Evolutionary conservation across 2,329 filamentous ascomycete species (phyloP), one percentile per base, ranked within the genome.

Genomic region (Sporothrix luriei): DNA sequence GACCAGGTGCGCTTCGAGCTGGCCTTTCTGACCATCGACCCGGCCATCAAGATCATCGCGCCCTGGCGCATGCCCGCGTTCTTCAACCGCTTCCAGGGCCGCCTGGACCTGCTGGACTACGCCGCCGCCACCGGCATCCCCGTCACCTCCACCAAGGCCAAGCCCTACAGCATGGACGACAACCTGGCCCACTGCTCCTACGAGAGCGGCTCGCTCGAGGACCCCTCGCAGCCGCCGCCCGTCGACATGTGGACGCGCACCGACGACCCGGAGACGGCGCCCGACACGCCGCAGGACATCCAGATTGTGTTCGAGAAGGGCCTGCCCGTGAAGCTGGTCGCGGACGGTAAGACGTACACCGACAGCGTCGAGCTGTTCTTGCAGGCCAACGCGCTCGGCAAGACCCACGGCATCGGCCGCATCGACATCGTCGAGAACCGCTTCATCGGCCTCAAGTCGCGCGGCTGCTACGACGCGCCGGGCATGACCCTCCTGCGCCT

Each of bases 401-500:
- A 87, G 78, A 85, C 83, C 73, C 83, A 93, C 81, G 92, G 92
- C 78, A 87, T 94, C 74, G 92, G 91, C 76, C 84, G 92, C 76
- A 90, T 94, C 74, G 91, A 94, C 79, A 94, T 94, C 77, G 91
- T 94, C 72, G 91, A 93, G 77, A 91, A 91, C 82, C 86, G 91
- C 68, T 81, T 80, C 72, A 79, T 92, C 77, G 91, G 91, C 73
- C 84, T 94, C 75, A 94, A 94, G 84, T 89, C 86, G 74, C 88
- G 91, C 76, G 91, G 91, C 75, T 94, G 91, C 84, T 94, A 94
- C 83, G 91, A 94, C 76, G 85, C 86, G 13, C 86, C 86, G 1
- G 86, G 82, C 70, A 80, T 89, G 72, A 78, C 77, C 68, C 76
- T 78, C 33, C 75, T 77, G 62, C 78, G 79, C 24, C 77, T 79